Percentiles rank a stretch among this genome's conserved stretches.
These are phyloP conservation scores for Kwoniella dendrophila DNA, from an alignment of 768 basidiomycete genomes.

Conservation along the genomic window DNA sequence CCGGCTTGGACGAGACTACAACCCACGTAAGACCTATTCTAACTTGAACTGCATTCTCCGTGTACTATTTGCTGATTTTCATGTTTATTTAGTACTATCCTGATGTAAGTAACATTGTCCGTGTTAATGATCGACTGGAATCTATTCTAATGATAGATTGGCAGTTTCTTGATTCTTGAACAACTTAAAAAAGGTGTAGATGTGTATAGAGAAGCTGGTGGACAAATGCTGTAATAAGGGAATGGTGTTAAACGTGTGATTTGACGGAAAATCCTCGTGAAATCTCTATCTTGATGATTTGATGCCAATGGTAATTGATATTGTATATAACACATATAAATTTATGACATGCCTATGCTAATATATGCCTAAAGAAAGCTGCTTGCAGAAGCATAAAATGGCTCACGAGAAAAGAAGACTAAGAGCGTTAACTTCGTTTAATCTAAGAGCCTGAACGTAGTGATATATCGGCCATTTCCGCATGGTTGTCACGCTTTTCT, in stretches of 20 bases:
- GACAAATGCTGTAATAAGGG: slow-evolving; percentile 30
- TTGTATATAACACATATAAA: too few relatives aligned
- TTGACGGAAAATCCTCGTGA: not conserved
- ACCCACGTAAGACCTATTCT: slow-evolving; percentile 35
- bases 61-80: not conserved
- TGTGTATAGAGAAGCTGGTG: slow-evolving; percentile 36
- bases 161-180: slow-evolving; percentile 47
- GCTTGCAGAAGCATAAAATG: too few relatives aligned
- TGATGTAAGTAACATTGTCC: slow-evolving; percentile 37
- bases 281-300: too few relatives aligned
- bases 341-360: too few relatives aligned
- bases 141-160: slow-evolving; percentile 5
- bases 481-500: too few relatives aligned
- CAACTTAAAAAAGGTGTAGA: slow-evolving; percentile 50
- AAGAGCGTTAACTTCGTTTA: too few relatives aligned
- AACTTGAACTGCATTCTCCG: not conserved
- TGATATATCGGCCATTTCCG: too few relatives aligned
- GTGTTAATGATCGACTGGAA: not conserved
- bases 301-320: too few relatives aligned
- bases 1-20: slow-evolving; percentile 52
- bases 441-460: too few relatives aligned
- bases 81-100: slow-evolving; percentile 26
- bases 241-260: not conserved
- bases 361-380: too few relatives aligned
- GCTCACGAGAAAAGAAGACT: too few relatives aligned